Base-by-base conservation (phyloP, 2,329 filamentous ascomycete genomes). In the Dactylellina drechsleri region DNA sequence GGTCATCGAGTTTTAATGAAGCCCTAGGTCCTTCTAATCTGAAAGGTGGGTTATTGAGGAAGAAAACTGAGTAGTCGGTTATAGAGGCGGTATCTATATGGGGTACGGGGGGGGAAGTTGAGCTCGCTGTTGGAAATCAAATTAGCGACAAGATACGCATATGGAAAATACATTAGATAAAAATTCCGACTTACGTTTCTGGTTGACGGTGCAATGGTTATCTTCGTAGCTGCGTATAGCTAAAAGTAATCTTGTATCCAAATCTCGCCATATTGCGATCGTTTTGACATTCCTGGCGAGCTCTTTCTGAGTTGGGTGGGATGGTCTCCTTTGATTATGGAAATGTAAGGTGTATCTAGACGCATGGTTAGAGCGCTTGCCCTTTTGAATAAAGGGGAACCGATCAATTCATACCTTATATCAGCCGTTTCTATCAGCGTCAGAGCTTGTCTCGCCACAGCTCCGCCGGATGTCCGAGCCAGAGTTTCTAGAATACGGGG, bases 221-320 rank as follows among this genome's bases (percentile, higher is more conserved):
- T 36, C 58, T 31, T 61, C 58, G 43, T 61, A 61, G 23, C 58
- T 61, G 13, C 58, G 41, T 31, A 61, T 61, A 1, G 58, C 58
- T 26, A 61, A 50, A 8, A 61, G 43, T 4, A 61, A 15, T 16
- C 58, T 31, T 3, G 58, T 61, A 49, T 61, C 58, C 20, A 36
- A 15, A 23, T 61, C 58, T 36, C 58, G 58, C 58, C 58, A 61
- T 16, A 61, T n/a, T 7, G 43, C 58, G 45, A 61, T 61, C 2
- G 20, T 50, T 20, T 50, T 61, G 43, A 61, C 45, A 23, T 61
- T 18, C 15, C 23, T 50, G 4, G 58, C 58, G 8, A 61, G 45
- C 6, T 61, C 58, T 15, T 26, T 49, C 13, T 61, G 41, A 16
- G 58, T 61, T 36, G 58, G 58, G 6, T 61, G 58, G n/a, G 58